phyloP scores from a whole-genome alignment of 495 filamentous ascomycete species.

The Opeltia flavorubescens region DNA sequence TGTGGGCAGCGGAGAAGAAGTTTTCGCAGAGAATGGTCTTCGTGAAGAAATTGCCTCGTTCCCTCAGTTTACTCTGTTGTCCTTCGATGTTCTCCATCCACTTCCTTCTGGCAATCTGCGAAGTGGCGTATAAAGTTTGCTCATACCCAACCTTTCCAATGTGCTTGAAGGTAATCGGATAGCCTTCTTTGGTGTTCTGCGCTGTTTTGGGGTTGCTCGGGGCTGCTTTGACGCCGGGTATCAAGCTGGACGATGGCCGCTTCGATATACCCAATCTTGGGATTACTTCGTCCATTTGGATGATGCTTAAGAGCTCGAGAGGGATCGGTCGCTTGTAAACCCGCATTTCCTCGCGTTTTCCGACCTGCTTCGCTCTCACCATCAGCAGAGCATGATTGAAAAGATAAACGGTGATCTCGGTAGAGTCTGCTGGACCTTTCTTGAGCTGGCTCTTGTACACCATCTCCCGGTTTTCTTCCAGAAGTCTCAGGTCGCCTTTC shows the following conservation, averaged over 20 bases:
- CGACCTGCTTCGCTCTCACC: slow-evolving; percentile 73
- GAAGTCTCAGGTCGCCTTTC: slow-evolving; percentile 86
- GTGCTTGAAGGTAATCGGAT: slow-evolving; percentile 95
- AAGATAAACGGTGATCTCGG: slow-evolving; percentile 83
- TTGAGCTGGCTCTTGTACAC: slow-evolving; percentile 86
- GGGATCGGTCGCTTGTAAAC: slow-evolving; percentile 95
- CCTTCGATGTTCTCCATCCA: slow-evolving; percentile 92
- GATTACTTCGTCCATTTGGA: slow-evolving; percentile 90
- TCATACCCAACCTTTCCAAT: slow-evolving; percentile 95
- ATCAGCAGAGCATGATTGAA: slow-evolving; percentile 94
- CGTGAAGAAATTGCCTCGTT: slow-evolving; percentile 86
- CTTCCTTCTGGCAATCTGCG: slow-evolving; percentile 68
- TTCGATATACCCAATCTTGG: slow-evolving; percentile 69
- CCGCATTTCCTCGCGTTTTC: slow-evolving; percentile 86
- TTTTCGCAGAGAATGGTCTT: slow-evolving; percentile 70
- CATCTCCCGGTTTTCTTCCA: slow-evolving; percentile 83
- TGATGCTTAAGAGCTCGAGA: slow-evolving; percentile 81
- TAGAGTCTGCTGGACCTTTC: slow-evolving; percentile 74
- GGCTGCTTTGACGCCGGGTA: slow-evolving; percentile 54
- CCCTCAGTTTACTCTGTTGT: slow-evolving; percentile 72
- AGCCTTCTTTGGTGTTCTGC: slow-evolving; percentile 50
- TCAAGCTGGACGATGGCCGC: slow-evolving; percentile 74
- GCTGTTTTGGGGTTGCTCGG: slow-evolving; percentile 30
- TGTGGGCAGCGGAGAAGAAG: slow-evolving; percentile 69
- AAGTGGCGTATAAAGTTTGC: slow-evolving; percentile 73